phyloP scores from a whole-genome alignment of 805 yeast species.

The Candida michaelii region DNA sequence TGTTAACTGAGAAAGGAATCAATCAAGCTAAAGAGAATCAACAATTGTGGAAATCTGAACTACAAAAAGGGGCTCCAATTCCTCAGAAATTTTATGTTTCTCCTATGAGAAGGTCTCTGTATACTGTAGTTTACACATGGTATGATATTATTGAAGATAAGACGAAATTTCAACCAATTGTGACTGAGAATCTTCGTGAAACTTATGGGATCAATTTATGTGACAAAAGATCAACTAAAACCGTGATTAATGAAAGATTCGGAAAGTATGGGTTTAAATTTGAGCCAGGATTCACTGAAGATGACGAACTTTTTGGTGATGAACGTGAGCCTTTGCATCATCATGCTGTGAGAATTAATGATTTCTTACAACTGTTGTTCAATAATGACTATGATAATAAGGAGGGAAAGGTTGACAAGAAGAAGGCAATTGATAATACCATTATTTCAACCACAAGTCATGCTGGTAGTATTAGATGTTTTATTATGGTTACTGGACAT shows the following conservation, averaged over 20 bases:
- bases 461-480: slow-evolving; percentile 49
- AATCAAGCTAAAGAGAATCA: slow-evolving; percentile 54
- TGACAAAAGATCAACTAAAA: slow-evolving; percentile 51
- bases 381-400: slow-evolving; percentile 18
- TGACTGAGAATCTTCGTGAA: slow-evolving; percentile 53
- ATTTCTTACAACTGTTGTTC: slow-evolving; percentile 38
- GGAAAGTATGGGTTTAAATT: slow-evolving; percentile 35
- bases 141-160: slow-evolving; percentile 29
- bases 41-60: slow-evolving; percentile 43
- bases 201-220: slow-evolving; percentile 61
- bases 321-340: slow-evolving; percentile 47
- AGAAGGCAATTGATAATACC: slow-evolving; percentile 17
- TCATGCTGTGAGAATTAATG: slow-evolving; percentile 49
- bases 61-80: slow-evolving; percentile 50
- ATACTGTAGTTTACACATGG: slow-evolving; percentile 56
- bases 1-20: slow-evolving; percentile 54
- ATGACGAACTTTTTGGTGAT: slow-evolving; percentile 48
- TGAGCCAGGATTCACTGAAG: slow-evolving; percentile 47
- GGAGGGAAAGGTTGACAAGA: slow-evolving; percentile 11
- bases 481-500: slow-evolving; percentile 48
- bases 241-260: slow-evolving; percentile 39
- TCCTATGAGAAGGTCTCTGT: slow-evolving; percentile 64
- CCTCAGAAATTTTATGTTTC: slow-evolving; percentile 58
- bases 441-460: slow-evolving; percentile 50
- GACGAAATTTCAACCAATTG: slow-evolving; percentile 25